phyloP scores from a whole-genome alignment of 345 rosid species.

The Eucalyptus regnans region DNA sequence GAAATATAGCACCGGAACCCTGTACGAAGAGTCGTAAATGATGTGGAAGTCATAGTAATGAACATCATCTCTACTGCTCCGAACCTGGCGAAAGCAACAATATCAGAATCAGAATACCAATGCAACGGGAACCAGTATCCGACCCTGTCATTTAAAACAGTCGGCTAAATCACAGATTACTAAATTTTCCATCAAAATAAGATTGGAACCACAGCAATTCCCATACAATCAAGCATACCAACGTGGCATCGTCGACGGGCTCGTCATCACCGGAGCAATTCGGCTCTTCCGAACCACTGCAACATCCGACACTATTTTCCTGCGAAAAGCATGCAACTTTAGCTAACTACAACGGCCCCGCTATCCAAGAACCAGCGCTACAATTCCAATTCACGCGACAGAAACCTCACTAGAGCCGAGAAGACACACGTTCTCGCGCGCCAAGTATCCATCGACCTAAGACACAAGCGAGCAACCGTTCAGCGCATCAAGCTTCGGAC shows the following conservation, averaged over 20 bases:
- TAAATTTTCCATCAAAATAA: background rate
- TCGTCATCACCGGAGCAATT: constrained; percentile 17
- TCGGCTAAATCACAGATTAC: background rate
- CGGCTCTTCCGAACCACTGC: constrained; percentile 3
- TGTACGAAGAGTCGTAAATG: constrained; percentile 55
- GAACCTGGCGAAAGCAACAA: constrained; percentile 24
- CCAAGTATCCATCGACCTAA: constrained; percentile 51
- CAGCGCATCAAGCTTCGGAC: background rate
- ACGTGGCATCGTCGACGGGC: constrained; percentile 34
- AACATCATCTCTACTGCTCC: constrained; percentile 15
- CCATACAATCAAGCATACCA: constrained; percentile 23
- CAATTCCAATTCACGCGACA: background rate
- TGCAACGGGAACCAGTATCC: background rate
- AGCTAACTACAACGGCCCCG: background rate
- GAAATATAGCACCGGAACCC: constrained; percentile 75
- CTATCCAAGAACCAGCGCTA: background rate
- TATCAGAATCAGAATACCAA: background rate
- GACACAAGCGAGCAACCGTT: background rate
- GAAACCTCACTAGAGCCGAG: constrained; percentile 26
- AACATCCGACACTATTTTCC: background rate
- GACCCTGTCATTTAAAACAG: background rate
- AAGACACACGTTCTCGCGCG: constrained; percentile 41
- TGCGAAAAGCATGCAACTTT: background rate
- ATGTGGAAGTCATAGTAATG: constrained; percentile 72
- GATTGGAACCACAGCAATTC: background rate